A percentile compares a stretch with the other conserved stretches of the same genome.
These are phyloP conservation scores for Penicillium glabrum DNA, from an alignment of 2,329 filamentous ascomycete genomes.

Conservation along the genomic window DNA sequence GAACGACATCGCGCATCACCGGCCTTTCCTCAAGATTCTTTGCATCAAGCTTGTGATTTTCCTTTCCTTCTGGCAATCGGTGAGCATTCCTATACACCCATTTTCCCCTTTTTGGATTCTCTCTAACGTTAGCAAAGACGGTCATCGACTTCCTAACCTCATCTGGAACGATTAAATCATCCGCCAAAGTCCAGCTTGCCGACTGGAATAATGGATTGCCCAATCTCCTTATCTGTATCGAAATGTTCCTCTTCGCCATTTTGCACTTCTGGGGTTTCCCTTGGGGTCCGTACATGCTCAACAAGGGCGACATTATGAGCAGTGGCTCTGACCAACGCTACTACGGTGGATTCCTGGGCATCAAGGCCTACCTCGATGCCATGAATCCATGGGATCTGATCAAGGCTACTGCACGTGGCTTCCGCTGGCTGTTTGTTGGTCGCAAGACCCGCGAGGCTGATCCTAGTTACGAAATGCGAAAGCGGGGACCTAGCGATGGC, in stretches of 20 bases:
- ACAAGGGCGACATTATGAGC: constrained; percentile 24
- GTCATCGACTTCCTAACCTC: constrained; percentile 59
- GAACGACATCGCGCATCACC: constrained; percentile 62
- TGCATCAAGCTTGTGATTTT: constrained; percentile 88
- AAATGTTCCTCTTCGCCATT: constrained; percentile 75
- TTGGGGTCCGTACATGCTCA: constrained; percentile 62
- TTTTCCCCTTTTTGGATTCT: neutral
- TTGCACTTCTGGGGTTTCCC: constrained; percentile 76
- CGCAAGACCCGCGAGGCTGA: constrained; percentile 44
- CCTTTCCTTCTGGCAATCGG: constrained; percentile 75
- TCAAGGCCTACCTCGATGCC: constrained; percentile 64
- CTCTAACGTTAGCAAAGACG: constrained; percentile 26
- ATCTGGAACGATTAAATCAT: constrained; percentile 61
- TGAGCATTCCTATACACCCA: neutral
- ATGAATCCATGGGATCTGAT: constrained; percentile 76
- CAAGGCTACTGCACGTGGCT: constrained; percentile 70
- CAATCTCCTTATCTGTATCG: constrained; percentile 69
- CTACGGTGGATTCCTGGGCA: constrained; percentile 44
- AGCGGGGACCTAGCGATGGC: neutral
- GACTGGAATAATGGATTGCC: constrained; percentile 76
- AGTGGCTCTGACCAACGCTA: constrained; percentile 30
- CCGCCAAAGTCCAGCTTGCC: constrained; percentile 61
- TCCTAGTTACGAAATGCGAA: constrained; percentile 21
- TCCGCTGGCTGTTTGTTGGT: constrained; percentile 75
- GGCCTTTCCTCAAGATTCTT: constrained; percentile 70